Evolutionary conservation across 192 early-diverging fungal species (phyloP), one percentile per base, ranked within the genome.

Genomic region (Entophlyctis luteolus): DNA sequence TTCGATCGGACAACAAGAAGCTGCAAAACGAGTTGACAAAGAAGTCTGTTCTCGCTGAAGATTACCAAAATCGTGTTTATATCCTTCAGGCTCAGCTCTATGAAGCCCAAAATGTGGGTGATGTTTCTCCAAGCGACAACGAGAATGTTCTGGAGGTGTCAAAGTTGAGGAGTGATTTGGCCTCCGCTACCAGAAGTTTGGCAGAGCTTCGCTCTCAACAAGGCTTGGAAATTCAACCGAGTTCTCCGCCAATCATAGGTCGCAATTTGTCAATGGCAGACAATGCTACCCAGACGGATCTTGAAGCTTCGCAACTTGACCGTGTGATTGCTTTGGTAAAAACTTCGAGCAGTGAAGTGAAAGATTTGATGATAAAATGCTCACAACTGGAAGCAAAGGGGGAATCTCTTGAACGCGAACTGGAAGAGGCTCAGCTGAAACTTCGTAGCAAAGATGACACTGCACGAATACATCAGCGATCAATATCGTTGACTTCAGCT

Each of bases 11-110:
- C 4, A 22, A 20, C 18, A 56, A 31, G 20, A 18, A 33, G 29
- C 31, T 63, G 18, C 47, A 63, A 46, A 28, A 8, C 1, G 25
- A 45, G 4, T 42, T 60, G 16, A 5, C 6, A 0, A 45, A 42
- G 20, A 12, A 6, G 16, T 46, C 8, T 20, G 18, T 32, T 1
- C 39, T 46, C 25, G 1, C 25, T 23, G 35, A 20, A 27, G 58
- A 60, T 32, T n/a, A 37, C 1, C 37, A 60, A 31, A 60, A 38
- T n/a, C 34, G 38, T 8, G 32, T 60, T 32, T 22, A 22, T 16
- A 45, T 60, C 27, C 58, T 60, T 10, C 58, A 60, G 32, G 18
- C 37, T 20, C 25, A 60, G 10, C 14, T 60, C n/a, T 37, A 60
- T 45, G 18, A 60, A 25, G 34, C 32, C 18, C 35, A 23, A 8